Evolutionary conservation across 805 yeast genomes (phyloP).

Genomic region (Wickerhamiella sorbophila): DNA sequence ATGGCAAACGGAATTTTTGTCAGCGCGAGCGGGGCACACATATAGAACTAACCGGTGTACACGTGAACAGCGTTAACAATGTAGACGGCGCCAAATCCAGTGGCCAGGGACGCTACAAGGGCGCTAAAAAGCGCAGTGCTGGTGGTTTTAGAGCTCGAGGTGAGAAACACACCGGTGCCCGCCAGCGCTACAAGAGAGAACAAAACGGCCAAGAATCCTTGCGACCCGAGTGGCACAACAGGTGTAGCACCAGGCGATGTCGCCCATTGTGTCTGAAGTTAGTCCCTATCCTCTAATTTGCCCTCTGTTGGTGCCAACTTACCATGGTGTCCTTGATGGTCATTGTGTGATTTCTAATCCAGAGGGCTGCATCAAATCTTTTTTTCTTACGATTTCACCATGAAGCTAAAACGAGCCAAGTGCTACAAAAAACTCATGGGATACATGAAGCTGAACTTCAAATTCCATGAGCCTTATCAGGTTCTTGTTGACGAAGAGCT

Average conservation of each 20-base stretch:
- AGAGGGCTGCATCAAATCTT: neutral
- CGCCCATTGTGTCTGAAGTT: neutral
- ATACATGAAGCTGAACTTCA: slow-evolving; percentile 70
- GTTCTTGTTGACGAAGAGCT: slow-evolving; percentile 73
- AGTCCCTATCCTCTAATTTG: neutral
- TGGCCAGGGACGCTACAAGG: slow-evolving; percentile 25
- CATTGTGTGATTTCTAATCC: neutral
- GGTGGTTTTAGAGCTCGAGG: slow-evolving; percentile 13
- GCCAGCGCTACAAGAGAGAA: slow-evolving; percentile 14
- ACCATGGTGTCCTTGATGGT: neutral
- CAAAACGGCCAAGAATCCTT: slow-evolving; percentile 15
- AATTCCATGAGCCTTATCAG: slow-evolving; percentile 89
- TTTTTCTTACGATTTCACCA: slow-evolving; percentile 21
- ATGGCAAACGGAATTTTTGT: neutral
- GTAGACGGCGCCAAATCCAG: slow-evolving; percentile 28
- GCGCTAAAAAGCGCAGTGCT: slow-evolving; percentile 20
- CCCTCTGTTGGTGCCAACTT: neutral
- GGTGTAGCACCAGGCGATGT: slow-evolving; percentile 14
- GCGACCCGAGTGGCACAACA: slow-evolving; percentile 17
- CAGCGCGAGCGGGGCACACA: neutral
- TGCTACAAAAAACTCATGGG: slow-evolving; percentile 86
- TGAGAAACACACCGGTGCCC: slow-evolving; percentile 15
- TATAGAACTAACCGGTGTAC: slow-evolving; percentile 25
- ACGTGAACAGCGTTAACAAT: slow-evolving; percentile 34
- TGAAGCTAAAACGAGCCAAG: slow-evolving; percentile 96